Base-by-base conservation (phyloP, 805 yeast genomes). In the Nakazawaea anatomiae region DNA sequence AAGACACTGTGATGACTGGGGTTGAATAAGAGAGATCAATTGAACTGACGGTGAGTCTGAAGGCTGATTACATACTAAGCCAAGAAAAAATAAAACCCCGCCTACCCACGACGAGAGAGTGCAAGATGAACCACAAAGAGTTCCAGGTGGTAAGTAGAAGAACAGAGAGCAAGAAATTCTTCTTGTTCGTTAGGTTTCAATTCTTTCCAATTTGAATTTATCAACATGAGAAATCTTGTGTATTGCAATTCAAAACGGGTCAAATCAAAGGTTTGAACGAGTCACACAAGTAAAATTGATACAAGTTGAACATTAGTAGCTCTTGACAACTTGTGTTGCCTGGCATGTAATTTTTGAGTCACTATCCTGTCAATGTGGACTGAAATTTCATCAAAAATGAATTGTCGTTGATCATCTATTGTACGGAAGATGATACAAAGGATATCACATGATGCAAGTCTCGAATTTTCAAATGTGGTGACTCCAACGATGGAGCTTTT, bases 351-450 rank as follows among this genome's bases (percentile, higher is more conserved):
- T 55, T 77, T 82, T 31, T 71, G 70, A 0, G 67, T 64, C 0
- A 87, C 78, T 3, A 83, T 57, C 27, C 68, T 72, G 44, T 77
- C 79, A 48, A 82, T 65, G 50, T 75, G 76, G 1, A 74, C 64
- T 10, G 85, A 57, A 2, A 86, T 57, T 60, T 89, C 94, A 48
- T 76, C 76, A 6, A 87, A 57, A 5, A 89, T 72, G 58, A 83
- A 85, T 1, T 66, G 64, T 50, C 87, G 67, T 58, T 89, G 95
- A 40, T 73, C 76, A 1, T 69, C 64, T 46, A 72, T 60, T 18
- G 59, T 61, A 36, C 60, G 58, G 59, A 78, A 82, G 9, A 81
- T 66, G 5, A 68, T 49, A 12, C 62, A 58, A 14, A 69, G 42
- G 38, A 75, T 54, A 9, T 65, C 58, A 34, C 72, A 39, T 67